Percentiles rank a stretch among this genome's conserved stretches.
Evolutionary conservation across 345 rosid genomes (phyloP).

Genomic region (Salix purpurea): DNA sequence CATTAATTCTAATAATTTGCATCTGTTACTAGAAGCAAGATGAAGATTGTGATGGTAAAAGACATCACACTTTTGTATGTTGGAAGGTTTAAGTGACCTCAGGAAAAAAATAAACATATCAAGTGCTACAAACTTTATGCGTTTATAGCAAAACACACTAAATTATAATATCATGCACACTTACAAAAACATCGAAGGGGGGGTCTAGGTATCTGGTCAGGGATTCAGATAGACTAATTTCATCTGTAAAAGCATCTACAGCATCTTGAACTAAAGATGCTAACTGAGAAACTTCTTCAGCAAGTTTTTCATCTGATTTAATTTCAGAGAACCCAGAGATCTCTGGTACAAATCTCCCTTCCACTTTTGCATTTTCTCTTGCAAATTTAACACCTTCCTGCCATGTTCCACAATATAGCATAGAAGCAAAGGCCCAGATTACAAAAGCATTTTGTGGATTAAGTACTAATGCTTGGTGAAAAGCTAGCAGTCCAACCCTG

Average conservation of each 20-base stretch:
- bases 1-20: background rate
- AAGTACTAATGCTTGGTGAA: slow-evolving; percentile 73
- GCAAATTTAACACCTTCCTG: slow-evolving; percentile 58
- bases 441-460: slow-evolving; percentile 74
- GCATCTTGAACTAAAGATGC: slow-evolving; percentile 46
- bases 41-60: background rate
- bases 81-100: background rate
- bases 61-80: background rate
- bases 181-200: slow-evolving; percentile 50
- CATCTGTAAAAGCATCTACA: slow-evolving; percentile 39
- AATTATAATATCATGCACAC: slow-evolving; percentile 15
- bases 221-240: slow-evolving; percentile 27
- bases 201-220: slow-evolving; percentile 37
- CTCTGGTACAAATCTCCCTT: slow-evolving; percentile 51
- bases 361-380: slow-evolving; percentile 38
- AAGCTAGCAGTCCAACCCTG: slow-evolving; percentile 84
- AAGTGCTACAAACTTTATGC: background rate
- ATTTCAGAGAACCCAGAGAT: slow-evolving; percentile 42
- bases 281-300: slow-evolving; percentile 51
- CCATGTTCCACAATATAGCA: slow-evolving; percentile 69
- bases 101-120: background rate
- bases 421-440: slow-evolving; percentile 62
- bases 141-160: background rate
- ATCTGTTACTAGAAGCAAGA: background rate
- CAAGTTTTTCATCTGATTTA: slow-evolving; percentile 56